phyloP scores from a whole-genome alignment of 257 asterid genomes.

The Fraxinus americana region DNA sequence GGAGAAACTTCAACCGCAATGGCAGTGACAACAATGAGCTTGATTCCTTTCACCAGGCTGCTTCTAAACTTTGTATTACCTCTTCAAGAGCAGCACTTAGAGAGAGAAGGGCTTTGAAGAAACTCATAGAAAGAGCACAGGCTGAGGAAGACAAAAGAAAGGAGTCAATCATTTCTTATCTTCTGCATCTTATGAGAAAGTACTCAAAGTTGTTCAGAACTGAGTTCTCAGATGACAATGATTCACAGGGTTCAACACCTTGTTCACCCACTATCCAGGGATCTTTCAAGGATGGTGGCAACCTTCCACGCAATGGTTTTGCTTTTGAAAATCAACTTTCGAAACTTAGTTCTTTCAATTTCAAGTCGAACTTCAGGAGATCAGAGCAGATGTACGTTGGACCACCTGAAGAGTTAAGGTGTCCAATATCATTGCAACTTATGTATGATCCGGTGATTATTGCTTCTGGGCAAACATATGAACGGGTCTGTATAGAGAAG shows the following conservation, averaged over 20 bases:
- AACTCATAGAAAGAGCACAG: slow-evolving; percentile 86
- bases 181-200: slow-evolving; percentile 80
- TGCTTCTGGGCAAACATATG: slow-evolving; percentile 97
- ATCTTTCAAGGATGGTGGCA: slow-evolving; percentile 61
- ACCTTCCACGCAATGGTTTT: slow-evolving; percentile 50
- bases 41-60: slow-evolving; percentile 93
- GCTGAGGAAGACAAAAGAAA: slow-evolving; percentile 91
- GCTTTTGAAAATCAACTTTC: slow-evolving; percentile 85
- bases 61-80: slow-evolving; percentile 79
- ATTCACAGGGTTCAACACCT: slow-evolving; percentile 96
- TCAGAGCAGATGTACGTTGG: slow-evolving; percentile 61
- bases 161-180: slow-evolving; percentile 91
- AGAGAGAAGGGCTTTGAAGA: slow-evolving; percentile 92
- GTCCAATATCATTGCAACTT: slow-evolving; percentile 94
- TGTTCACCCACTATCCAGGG: slow-evolving; percentile 92
- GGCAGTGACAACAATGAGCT: slow-evolving; percentile 75
- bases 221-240: slow-evolving; percentile 91
- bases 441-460: slow-evolving; percentile 94
- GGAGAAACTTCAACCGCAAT: slow-evolving; percentile 68
- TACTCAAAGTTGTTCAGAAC: slow-evolving; percentile 88
- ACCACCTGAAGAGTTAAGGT: slow-evolving; percentile 94
- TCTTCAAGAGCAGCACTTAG: slow-evolving; percentile 95
- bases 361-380: slow-evolving; percentile 78
- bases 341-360: slow-evolving; percentile 82
- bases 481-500: slow-evolving; percentile 93